Evolutionary conservation across 2,329 filamentous ascomycete genomes (phyloP), one percentile per base, ranked within the genome.

Genomic region (Microthyrium microscopicum): DNA sequence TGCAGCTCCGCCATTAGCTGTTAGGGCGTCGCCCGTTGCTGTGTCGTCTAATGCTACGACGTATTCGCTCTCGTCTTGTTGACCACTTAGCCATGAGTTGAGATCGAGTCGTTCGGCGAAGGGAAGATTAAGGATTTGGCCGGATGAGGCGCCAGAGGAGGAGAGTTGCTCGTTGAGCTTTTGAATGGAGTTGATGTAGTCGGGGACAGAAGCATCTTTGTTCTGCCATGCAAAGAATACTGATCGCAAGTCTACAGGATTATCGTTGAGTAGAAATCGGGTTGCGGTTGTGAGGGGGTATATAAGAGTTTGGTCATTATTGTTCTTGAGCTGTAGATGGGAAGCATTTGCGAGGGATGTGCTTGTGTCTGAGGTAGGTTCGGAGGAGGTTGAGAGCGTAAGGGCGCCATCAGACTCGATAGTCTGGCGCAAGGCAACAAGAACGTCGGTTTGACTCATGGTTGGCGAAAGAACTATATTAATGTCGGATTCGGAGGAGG

Each of bases 161-260:
- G 51, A 46, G 18, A 94, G 64, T 48, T 83, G 74, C 32, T 81
- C 75, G 52, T 92, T 92, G 36, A 95, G 66, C 44, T 74, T 67
- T 46, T 79, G 75, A 11, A 82, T 80, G 0, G 78, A 77, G 18
- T 78, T 72, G 56, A 94, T 89, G 66, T 95, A 95, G 46, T 92
- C 83, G 8, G 81, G 79, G 43, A 92, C 84, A 35, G 78, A 73
- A 35, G 78, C 73, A 60, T 95, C 87, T 54, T 84, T 83, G 58
- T 94, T 91, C 48, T 81, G 66, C 83, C 84, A 98, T 36, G 84
- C 84, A 51, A 95, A 93, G 62, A 87, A 94, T 57, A 94, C 87
- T 53, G 79, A 89, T 51, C 89, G 83, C 44, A 98, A 65, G 52
- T 94, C 82, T 47, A 93, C 75, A n/a, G n/a, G n/a, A 4, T 77